These are phyloP conservation scores for Fusarium sp. DNA, from an alignment of 2,329 filamentous ascomycete species.

Conservation along the genomic window DNA sequence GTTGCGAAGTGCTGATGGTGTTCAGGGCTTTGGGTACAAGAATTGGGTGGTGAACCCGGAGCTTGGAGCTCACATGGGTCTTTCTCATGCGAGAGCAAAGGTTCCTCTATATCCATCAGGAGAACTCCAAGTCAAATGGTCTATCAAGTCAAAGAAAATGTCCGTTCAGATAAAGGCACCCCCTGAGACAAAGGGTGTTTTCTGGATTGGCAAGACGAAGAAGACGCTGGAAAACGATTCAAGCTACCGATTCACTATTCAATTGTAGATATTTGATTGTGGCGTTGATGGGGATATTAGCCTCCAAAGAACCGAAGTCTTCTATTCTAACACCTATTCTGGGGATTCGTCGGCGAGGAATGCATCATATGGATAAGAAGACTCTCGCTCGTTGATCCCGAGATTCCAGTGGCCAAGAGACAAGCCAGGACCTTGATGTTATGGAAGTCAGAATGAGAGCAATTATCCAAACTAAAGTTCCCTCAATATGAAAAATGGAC, in stretches of 20 bases:
- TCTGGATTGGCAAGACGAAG: neutral
- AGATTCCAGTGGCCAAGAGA: neutral
- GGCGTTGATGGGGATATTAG: neutral
- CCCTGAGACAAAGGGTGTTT: slow-evolving; percentile 1
- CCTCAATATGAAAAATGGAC: neutral
- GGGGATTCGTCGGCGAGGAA: neutral
- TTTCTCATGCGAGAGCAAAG: neutral
- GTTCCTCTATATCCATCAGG: neutral
- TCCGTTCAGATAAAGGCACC: neutral
- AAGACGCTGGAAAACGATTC: neutral
- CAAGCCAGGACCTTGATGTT: neutral
- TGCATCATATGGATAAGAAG: neutral
- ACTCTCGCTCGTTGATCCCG: neutral
- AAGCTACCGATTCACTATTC: neutral
- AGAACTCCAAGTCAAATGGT: neutral
- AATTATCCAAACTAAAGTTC: neutral
- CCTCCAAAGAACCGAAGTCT: neutral
- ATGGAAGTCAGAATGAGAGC: neutral
- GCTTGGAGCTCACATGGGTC: neutral
- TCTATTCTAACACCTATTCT: neutral
- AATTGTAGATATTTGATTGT: neutral
- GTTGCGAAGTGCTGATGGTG: neutral
- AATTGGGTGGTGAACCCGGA: slow-evolving; percentile 8
- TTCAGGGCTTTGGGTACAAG: neutral
- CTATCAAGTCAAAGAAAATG: neutral